phyloP scores from a whole-genome alignment of 169 alveolate genomes.

The Plasmodium knowlesi region DNA sequence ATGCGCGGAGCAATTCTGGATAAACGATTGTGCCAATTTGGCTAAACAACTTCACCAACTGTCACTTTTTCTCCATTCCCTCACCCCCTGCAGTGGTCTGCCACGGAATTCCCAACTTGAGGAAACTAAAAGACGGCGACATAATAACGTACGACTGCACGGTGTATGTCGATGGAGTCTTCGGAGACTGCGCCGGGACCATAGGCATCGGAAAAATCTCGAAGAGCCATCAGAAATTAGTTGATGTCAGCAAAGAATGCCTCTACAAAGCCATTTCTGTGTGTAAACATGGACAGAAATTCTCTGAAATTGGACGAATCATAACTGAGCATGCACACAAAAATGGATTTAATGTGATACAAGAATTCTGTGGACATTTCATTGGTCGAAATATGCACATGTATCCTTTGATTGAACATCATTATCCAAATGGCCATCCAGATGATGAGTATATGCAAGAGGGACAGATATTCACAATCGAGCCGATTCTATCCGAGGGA shows the following conservation, averaged over 20 bases:
- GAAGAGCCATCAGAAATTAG: constrained; percentile 72
- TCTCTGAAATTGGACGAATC: constrained; percentile 89
- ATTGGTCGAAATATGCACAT: constrained; percentile 93
- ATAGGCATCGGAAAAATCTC: constrained; percentile 78
- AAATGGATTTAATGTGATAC: constrained; percentile 89
- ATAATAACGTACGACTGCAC: constrained; percentile 93
- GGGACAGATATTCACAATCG: constrained; percentile 91
- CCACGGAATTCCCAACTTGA: constrained; percentile 94
- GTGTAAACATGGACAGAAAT: constrained; percentile 91
- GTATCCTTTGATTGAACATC: constrained; percentile 91
- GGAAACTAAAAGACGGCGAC: constrained; percentile 91
- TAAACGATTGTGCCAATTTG: background rate
- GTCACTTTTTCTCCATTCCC: constrained; percentile 17
- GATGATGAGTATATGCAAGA: constrained; percentile 81
- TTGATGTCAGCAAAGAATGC: constrained; percentile 83
- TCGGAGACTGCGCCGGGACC: constrained; percentile 90
- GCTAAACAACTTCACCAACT: background rate
- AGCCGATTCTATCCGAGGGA: constrained; percentile 92
- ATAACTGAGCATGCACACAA: constrained; percentile 86
- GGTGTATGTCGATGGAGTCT: constrained; percentile 90
- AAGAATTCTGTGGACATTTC: constrained; percentile 94
- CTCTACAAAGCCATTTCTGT: constrained; percentile 88
- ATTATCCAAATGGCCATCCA: constrained; percentile 81
- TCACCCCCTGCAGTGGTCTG: constrained; percentile 81
- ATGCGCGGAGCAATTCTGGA: background rate